phyloP scores from a whole-genome alignment of 805 yeast genomes.

The Lachancea sp. region DNA sequence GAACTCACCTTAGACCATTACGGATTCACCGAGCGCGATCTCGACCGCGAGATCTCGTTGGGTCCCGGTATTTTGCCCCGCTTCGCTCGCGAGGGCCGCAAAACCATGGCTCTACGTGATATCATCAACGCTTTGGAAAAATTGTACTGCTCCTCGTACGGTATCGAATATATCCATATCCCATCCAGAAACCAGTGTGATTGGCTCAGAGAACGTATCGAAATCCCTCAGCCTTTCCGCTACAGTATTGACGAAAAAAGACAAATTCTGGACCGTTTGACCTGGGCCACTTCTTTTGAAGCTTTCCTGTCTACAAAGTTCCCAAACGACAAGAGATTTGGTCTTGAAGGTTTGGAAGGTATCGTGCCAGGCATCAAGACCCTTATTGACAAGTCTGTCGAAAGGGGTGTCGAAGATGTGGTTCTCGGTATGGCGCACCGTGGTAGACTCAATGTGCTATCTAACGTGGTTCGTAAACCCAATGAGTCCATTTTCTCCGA shows the following conservation, averaged over 20 bases:
- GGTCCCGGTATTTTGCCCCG: constrained; percentile 98
- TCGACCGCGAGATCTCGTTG: constrained; percentile 73
- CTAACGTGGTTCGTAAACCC: constrained; percentile 97
- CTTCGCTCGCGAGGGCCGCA: constrained; percentile 59
- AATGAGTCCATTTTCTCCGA: constrained; percentile 96
- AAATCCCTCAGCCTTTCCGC: constrained; percentile 81
- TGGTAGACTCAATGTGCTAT: constrained; percentile 96
- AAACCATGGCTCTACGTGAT: constrained; percentile 67
- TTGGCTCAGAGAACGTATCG: constrained; percentile 96
- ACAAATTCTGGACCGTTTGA: constrained; percentile 90
- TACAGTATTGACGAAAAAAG: constrained; percentile 86
- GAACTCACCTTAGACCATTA: constrained; percentile 90
- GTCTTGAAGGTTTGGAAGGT: constrained; percentile 97
- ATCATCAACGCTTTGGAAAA: constrained; percentile 72
- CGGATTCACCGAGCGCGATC: constrained; percentile 82
- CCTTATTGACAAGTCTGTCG: constrained; percentile 87
- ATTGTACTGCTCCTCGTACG: constrained; percentile 82
- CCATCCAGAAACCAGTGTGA: constrained; percentile 94
- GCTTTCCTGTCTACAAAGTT: constrained; percentile 87
- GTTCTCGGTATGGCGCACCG: constrained; percentile 99
- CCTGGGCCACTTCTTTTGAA: constrained; percentile 96
- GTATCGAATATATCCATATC: constrained; percentile 93
- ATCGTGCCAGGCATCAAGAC: constrained; percentile 96
- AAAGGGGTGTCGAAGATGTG: constrained; percentile 87
- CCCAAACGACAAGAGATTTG: constrained; percentile 98